Percentiles rank a stretch among this genome's conserved stretches.
These are phyloP conservation scores for Aegilops bicornis DNA, from an alignment of 176 grass and related monocot genomes.

Conservation along the genomic window DNA sequence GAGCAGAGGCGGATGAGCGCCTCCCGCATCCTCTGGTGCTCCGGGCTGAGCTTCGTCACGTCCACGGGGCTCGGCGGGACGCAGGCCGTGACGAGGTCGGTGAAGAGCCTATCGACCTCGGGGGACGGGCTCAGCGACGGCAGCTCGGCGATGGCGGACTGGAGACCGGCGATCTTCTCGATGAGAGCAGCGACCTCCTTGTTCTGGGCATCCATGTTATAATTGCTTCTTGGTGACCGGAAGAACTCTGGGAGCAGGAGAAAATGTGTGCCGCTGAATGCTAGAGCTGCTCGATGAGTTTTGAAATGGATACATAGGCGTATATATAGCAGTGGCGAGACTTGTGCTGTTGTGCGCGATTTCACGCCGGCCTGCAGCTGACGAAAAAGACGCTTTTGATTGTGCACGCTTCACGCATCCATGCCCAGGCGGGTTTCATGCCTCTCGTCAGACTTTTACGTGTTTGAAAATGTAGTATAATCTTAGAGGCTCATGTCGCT, in stretches of 20 bases:
- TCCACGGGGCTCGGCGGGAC: slow-evolving; percentile 66
- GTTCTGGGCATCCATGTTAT: slow-evolving; percentile 38
- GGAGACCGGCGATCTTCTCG: slow-evolving; percentile 50
- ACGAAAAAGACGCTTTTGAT: background rate
- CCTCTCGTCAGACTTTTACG: background rate
- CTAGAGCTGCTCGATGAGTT: background rate
- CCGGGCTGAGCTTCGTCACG: slow-evolving; percentile 44
- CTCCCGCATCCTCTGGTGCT: slow-evolving; percentile 53
- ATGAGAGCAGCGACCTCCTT: slow-evolving; percentile 49
- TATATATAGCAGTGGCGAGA: too few species aligned
- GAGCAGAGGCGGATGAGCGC: slow-evolving; percentile 68
- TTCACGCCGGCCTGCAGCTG: background rate
- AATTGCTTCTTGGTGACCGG: background rate
- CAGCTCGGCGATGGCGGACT: slow-evolving; percentile 47
- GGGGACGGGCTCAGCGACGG: slow-evolving; percentile 51
- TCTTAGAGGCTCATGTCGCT: too few species aligned
- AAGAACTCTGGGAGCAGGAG: background rate
- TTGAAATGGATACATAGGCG: background rate
- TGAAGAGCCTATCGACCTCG: slow-evolving; percentile 64
- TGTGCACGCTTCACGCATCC: background rate
- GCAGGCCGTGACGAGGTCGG: slow-evolving; percentile 60
- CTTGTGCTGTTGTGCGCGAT: background rate
- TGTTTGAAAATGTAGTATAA: too few species aligned
- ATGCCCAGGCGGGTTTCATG: background rate
- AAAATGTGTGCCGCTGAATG: background rate